These are phyloP conservation scores for Macrocystidia cucumis DNA, from an alignment of 1,284 basidiomycete genomes.

Conservation along the genomic window DNA sequence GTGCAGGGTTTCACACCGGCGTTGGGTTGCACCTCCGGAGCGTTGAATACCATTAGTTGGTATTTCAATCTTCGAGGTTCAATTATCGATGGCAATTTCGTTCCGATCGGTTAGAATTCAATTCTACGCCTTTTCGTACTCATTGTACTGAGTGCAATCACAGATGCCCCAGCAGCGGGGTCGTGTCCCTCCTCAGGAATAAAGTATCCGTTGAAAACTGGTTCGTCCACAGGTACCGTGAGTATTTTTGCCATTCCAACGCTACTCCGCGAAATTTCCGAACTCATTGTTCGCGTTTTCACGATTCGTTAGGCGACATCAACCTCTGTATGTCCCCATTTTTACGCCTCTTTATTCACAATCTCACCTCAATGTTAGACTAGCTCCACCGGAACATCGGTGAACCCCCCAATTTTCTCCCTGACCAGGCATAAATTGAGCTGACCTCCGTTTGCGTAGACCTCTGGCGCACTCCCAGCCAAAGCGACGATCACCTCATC, in stretches of 20 bases:
- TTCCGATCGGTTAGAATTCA: constrained; percentile 39
- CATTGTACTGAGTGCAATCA: constrained; percentile 2
- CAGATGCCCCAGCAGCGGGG: constrained; percentile 45
- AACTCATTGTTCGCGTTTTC: not conserved
- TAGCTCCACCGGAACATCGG: constrained; percentile 10
- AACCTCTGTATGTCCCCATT: constrained; percentile 2
- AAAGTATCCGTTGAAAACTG: constrained; percentile 54
- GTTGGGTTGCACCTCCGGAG: constrained; percentile 42
- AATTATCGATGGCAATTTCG: constrained; percentile 55
- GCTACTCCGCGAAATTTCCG: too few relatives aligned
- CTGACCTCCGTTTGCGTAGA: too few relatives aligned
- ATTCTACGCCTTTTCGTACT: constrained; percentile 1
- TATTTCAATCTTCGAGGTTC: constrained; percentile 67
- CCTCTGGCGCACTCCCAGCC: constrained; percentile 28
- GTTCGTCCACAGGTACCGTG: constrained; percentile 18
- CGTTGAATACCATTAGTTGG: constrained; percentile 50
- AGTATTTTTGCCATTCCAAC: constrained; percentile 3
- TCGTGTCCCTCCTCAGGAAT: constrained; percentile 52
- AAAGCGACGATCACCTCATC: constrained; percentile 36
- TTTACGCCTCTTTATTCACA: not conserved
- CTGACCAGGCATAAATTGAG: too few relatives aligned
- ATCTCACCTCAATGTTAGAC: not conserved
- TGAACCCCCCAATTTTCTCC: too few relatives aligned
- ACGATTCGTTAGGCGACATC: not conserved
- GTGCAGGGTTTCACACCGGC: constrained; percentile 43